phyloP scores from a whole-genome alignment of 257 asterid species.

The Ophiorrhiza pumila region DNA sequence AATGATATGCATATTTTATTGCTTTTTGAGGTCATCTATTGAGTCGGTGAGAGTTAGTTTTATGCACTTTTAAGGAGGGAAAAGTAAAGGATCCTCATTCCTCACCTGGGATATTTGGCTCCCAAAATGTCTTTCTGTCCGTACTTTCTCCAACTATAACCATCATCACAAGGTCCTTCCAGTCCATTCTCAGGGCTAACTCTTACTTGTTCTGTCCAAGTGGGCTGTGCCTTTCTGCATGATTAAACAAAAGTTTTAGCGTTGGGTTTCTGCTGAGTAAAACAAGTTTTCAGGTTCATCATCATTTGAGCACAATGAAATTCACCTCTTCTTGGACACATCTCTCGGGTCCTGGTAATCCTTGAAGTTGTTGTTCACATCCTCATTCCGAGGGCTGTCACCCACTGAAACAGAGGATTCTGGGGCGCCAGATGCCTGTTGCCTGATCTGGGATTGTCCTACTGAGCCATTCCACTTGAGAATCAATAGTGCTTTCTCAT shows the following conservation, averaged over 20 bases:
- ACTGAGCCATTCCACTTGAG: constrained; percentile 49
- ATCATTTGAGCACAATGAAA: background rate
- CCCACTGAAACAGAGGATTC: constrained; percentile 54
- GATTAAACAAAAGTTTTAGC: constrained; percentile 19
- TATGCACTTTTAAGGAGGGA: constrained; percentile 14
- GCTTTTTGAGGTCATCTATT: background rate
- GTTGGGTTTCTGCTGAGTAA: background rate
- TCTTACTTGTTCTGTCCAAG: constrained; percentile 68
- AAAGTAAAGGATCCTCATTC: constrained; percentile 19
- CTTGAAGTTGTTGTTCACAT: constrained; percentile 24
- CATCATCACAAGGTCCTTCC: constrained; percentile 80
- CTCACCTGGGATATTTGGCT: constrained; percentile 48
- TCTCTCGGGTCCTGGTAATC: constrained; percentile 35
- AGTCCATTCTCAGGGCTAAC: constrained; percentile 52
- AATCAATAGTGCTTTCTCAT: constrained; percentile 64
- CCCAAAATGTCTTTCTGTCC: constrained; percentile 60
- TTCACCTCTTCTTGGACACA: constrained; percentile 65
- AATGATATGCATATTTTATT: background rate
- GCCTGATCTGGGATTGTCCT: constrained; percentile 27
- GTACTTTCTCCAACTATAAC: constrained; percentile 87
- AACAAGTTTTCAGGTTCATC: background rate
- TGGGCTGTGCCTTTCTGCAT: constrained; percentile 70
- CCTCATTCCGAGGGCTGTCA: constrained; percentile 54
- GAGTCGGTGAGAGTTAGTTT: constrained; percentile 4
- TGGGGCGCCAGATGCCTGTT: constrained; percentile 26